Evolutionary conservation across 179 eudicot genomes (phyloP).

Genomic region (Pouteria campechiana): DNA sequence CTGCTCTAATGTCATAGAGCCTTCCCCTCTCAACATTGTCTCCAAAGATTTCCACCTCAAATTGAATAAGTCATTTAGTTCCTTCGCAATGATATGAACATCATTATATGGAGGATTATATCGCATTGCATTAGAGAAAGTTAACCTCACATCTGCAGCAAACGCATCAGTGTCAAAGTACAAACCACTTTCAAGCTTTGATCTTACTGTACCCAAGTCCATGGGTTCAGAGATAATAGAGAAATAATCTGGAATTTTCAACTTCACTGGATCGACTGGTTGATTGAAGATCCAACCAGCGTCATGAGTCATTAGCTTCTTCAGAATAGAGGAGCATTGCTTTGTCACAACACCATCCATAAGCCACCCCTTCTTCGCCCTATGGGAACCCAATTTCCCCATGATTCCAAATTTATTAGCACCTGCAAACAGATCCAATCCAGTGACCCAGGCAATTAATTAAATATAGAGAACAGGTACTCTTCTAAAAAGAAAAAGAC

Average conservation of each 20-base stretch:
- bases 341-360: slow-evolving; percentile 34
- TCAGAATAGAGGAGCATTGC: slow-evolving; percentile 37
- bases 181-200: slow-evolving; percentile 25
- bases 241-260: slow-evolving; percentile 59
- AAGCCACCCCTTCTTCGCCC: slow-evolving; percentile 44
- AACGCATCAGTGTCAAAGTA: slow-evolving; percentile 46
- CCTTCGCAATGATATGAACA: slow-evolving; percentile 44
- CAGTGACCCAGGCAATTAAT: too few species aligned
- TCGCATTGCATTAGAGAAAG: slow-evolving; percentile 73
- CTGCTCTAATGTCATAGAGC: neutral
- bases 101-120: slow-evolving; percentile 57
- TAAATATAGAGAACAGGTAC: too few species aligned
- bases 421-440: too few species aligned
- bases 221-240: slow-evolving; percentile 54
- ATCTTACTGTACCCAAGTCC: slow-evolving; percentile 82
- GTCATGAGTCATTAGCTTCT: slow-evolving; percentile 36
- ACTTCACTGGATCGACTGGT: slow-evolving; percentile 61
- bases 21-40: slow-evolving; percentile 12
- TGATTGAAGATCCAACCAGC: slow-evolving; percentile 24
- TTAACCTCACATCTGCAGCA: slow-evolving; percentile 64
- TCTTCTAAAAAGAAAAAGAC: too few species aligned
- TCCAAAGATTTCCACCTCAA: slow-evolving; percentile 44
- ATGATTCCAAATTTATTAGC: too few species aligned
- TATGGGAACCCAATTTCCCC: too few species aligned
- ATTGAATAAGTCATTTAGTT: slow-evolving; percentile 29